Evolutionary conservation across 2,329 filamentous ascomycete species (phyloP), one percentile per base, ranked within the genome.

Genomic region (Rutstroemia sp.): DNA sequence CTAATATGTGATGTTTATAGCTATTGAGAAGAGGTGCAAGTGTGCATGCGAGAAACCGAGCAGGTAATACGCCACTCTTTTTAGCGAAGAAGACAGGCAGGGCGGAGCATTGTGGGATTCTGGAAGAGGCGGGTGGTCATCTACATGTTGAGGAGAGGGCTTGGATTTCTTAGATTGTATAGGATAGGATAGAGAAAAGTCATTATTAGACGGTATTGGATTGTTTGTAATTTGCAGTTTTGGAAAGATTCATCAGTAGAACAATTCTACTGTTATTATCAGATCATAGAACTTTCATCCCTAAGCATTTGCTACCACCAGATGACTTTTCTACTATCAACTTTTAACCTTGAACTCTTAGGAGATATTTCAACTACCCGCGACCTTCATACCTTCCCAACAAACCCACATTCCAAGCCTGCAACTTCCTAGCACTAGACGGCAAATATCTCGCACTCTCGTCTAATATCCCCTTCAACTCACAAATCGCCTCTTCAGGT

Each of bases 401-500:
- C 17, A 89, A 67, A 2, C 83, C 84, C 5, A 89, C 82, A 25
- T 77, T 76, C 86, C 86, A 90, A n/a, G 78, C 79, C 65, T 80
- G 76, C 61, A 88, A 87, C 27, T 64, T 71, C 56, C 81, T 75
- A 58, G 85, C 81, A 8, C 72, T 72, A 0, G 62, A 66, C 1
- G 86, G 86, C 8, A 89, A 67, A 16, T 82, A 65, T 3, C 59
- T 44, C 38, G 76, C 80, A 61, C 78, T 83, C 7, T 65, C 65
- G 10, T 72, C 66, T 68, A 71, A 5, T 64, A 59, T 1, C 69
- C 62, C 6, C 45, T 61, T 46, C 17, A 85, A 68, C 30, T 72
- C 71, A 5, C 67, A 57, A 27, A 85, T 79, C 4, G 80, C 74
- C 4, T 74, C 70, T 1, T 59, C 60, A 0, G 84, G 81, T 34